Conservation (phyloP, 2,329 filamentous ascomycete species). For the Blastomyces silverae region DNA sequence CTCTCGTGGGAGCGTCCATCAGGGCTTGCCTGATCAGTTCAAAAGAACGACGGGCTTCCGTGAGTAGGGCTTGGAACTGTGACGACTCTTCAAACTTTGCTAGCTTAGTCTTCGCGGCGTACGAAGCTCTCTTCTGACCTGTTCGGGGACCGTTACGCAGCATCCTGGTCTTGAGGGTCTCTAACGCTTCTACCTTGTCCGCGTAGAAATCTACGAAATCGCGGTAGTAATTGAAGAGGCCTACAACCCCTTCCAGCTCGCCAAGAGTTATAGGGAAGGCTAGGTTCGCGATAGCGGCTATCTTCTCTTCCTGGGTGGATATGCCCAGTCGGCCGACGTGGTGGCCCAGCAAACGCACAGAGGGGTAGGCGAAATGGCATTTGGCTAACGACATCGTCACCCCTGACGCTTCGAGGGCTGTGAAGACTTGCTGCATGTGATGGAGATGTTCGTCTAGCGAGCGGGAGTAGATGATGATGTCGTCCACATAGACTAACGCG, state of each 20-base stretch:
- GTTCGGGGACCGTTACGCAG: too few species aligned
- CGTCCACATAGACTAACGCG: not conserved
- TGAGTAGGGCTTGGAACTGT: too few species aligned
- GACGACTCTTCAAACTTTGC: too few species aligned
- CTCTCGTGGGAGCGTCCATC: too few species aligned
- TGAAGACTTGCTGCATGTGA: not conserved
- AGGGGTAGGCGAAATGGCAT: not conserved
- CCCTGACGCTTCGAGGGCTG: not conserved
- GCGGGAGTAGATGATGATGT: not conserved
- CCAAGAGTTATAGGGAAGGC: not conserved
- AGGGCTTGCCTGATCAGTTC: too few species aligned
- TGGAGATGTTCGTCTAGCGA: not conserved
- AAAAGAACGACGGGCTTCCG: too few species aligned
- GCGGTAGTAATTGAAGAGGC: too few species aligned
- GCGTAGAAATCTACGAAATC: too few species aligned
- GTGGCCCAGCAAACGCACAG: not conserved
- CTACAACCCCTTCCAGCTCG: not conserved
- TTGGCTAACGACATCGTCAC: not conserved
- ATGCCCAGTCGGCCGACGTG: not conserved
- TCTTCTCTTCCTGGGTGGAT: not conserved
- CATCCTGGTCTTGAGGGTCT: too few species aligned
- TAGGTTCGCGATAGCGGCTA: not conserved
- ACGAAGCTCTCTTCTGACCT: too few species aligned
- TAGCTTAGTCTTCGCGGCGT: too few species aligned
- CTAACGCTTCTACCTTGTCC: too few species aligned